Percentiles rank a stretch among this genome's conserved stretches.
Conservation (phyloP, 495 filamentous ascomycete genomes). For the Lichenothelia convexa region DNA sequence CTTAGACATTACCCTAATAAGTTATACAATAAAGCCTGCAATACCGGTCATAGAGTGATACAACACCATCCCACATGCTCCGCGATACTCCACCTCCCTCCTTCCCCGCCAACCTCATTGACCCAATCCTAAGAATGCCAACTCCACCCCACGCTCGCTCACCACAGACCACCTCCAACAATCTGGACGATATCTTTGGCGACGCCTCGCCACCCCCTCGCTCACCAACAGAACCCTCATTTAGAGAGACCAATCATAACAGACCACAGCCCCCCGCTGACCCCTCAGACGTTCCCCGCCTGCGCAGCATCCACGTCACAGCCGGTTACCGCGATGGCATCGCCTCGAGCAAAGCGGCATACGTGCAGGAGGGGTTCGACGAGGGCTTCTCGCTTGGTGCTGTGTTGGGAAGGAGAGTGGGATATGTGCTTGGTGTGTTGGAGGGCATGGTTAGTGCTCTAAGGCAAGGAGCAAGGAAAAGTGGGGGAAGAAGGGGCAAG, state of each 20-base stretch:
- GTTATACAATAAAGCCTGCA: too few species aligned
- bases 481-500: background rate
- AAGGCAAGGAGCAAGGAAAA: conserved; percentile 15
- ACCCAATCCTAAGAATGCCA: conserved; percentile 1
- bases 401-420: conserved; percentile 50
- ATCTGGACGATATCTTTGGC: conserved; percentile 21
- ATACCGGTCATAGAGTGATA: too few species aligned
- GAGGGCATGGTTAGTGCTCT: conserved; percentile 37
- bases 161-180: conserved; percentile 5
- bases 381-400: conserved; percentile 70
- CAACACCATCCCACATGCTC: too few species aligned
- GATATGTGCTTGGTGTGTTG: conserved; percentile 50
- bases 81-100: conserved; percentile 3
- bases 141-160: too few species aligned
- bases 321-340: conserved; percentile 88
- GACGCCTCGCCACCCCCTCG: conserved; percentile 15
- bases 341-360: conserved; percentile 43
- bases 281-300: conserved; percentile 53
- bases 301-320: conserved; percentile 56
- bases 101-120: background rate
- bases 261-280: conserved; percentile 17
- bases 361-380: conserved; percentile 74
- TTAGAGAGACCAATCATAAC: background rate
- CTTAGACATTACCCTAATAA: too few species aligned
- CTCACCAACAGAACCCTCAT: conserved; percentile 3